These are phyloP conservation scores for Solanum gracilifrons DNA, from an alignment of 257 asterid genomes.

Conservation along the genomic window DNA sequence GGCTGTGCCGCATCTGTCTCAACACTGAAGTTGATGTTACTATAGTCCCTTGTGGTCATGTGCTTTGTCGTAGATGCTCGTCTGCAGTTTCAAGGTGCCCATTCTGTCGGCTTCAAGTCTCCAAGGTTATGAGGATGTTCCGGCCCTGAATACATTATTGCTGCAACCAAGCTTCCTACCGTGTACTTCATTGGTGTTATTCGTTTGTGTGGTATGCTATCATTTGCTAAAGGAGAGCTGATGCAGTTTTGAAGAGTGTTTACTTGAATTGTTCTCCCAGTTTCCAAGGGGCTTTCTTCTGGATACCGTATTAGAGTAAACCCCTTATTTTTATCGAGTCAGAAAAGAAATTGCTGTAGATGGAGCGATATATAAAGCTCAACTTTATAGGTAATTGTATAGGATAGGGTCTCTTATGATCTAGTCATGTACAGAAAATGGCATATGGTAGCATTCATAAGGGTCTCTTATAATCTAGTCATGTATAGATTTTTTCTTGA, in stretches of 20 bases:
- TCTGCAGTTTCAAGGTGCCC: conserved; percentile 93
- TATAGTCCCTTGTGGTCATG: conserved; percentile 88
- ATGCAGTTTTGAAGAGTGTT: background rate
- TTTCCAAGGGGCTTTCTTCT: background rate
- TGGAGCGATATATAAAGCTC: background rate
- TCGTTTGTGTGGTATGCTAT: background rate
- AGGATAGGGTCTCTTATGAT: background rate
- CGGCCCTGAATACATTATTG: conserved; percentile 44
- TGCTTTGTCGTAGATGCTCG: conserved; percentile 77
- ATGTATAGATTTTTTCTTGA: background rate
- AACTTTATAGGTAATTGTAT: background rate
- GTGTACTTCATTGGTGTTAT: background rate
- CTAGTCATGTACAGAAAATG: background rate
- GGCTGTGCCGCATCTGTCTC: conserved; percentile 89
- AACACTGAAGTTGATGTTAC: conserved; percentile 71
- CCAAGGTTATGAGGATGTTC: conserved; percentile 59
- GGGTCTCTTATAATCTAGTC: background rate
- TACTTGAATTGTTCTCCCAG: background rate
- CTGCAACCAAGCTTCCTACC: background rate
- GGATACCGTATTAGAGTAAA: background rate
- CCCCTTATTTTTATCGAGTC: background rate
- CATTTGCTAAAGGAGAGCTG: background rate
- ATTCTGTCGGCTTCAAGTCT: conserved; percentile 83
- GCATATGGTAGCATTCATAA: background rate
- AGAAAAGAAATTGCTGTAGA: background rate